Evolutionary conservation across 169 alveolate species (phyloP).

Genomic region (Ichthyophthirius multifiliis): DNA sequence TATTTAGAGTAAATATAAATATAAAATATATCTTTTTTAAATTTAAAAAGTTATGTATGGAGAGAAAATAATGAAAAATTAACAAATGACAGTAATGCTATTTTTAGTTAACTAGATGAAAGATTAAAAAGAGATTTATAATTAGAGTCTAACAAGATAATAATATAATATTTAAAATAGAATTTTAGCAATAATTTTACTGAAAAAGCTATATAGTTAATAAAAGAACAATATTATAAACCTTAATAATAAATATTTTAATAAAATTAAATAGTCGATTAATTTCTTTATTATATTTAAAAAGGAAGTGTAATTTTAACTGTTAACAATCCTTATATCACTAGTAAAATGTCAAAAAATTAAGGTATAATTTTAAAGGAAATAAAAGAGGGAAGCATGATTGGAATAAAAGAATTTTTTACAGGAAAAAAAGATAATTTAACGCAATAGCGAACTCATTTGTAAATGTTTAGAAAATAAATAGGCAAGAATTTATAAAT

Average conservation of each 20-base stretch:
- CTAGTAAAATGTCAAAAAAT: neutral
- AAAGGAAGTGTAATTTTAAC: neutral
- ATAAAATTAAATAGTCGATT: neutral
- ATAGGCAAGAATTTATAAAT: neutral
- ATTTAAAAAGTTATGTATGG: no score
- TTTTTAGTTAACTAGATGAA: no score
- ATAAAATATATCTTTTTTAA: no score
- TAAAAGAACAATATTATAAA: neutral
- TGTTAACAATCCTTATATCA: neutral
- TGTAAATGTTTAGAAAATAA: neutral
- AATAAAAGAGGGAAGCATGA: neutral
- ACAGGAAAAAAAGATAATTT: neutral
- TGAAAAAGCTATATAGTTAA: no score
- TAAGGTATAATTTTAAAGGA: neutral
- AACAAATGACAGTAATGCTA: no score
- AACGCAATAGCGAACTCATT: neutral
- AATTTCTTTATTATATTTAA: neutral
- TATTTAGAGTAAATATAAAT: neutral
- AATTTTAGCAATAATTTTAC: no score
- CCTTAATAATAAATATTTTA: neutral
- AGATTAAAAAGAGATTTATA: no score
- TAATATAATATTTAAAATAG: no score
- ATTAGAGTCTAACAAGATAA: no score
- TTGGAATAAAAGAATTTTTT: neutral
- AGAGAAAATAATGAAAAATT: no score